These are phyloP conservation scores for Penicillium parvum DNA, from an alignment of 495 filamentous ascomycete genomes.

Conservation along the genomic window DNA sequence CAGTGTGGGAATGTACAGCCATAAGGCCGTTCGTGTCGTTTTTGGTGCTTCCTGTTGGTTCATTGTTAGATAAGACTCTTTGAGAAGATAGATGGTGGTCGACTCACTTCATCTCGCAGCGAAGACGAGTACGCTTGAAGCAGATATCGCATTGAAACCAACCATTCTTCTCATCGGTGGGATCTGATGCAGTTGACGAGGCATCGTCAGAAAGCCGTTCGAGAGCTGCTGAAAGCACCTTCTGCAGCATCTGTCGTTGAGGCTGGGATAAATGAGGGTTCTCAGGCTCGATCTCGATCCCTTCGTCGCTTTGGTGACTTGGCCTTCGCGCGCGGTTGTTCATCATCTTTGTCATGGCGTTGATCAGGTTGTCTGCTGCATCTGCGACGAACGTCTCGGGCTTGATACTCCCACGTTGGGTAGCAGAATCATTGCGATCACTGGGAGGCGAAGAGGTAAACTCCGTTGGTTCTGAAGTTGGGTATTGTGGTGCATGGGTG, in stretches of 20 bases:
- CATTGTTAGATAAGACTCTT: conserved; percentile 11
- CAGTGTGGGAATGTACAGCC: conserved; percentile 78
- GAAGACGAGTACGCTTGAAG: conserved; percentile 50
- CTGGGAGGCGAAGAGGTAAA: background rate
- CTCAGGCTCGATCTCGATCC: conserved; percentile 19
- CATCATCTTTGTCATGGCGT: conserved; percentile 37
- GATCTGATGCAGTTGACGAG: conserved; percentile 8
- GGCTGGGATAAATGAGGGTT: conserved; percentile 23
- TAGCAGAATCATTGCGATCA: background rate
- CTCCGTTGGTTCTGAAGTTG: background rate
- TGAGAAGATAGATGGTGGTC: background rate
- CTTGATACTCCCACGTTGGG: conserved; percentile 10
- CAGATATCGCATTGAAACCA: conserved; percentile 51
- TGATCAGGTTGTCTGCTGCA: conserved; percentile 33
- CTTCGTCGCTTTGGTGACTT: conserved; percentile 27
- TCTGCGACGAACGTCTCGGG: conserved; percentile 27
- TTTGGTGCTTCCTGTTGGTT: conserved; percentile 70
- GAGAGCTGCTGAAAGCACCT: conserved; percentile 30
- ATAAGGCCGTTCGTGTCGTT: conserved; percentile 82
- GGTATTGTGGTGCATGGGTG: conserved; percentile 4
- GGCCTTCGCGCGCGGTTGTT: conserved; percentile 25
- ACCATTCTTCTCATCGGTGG: conserved; percentile 28
- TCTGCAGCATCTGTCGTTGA: conserved; percentile 36
- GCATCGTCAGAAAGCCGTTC: conserved; percentile 27
- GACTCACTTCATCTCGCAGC: conserved; percentile 68